Conservation (phyloP, 192 early-diverging fungal species). For the Gonapodya prolifera region DNA sequence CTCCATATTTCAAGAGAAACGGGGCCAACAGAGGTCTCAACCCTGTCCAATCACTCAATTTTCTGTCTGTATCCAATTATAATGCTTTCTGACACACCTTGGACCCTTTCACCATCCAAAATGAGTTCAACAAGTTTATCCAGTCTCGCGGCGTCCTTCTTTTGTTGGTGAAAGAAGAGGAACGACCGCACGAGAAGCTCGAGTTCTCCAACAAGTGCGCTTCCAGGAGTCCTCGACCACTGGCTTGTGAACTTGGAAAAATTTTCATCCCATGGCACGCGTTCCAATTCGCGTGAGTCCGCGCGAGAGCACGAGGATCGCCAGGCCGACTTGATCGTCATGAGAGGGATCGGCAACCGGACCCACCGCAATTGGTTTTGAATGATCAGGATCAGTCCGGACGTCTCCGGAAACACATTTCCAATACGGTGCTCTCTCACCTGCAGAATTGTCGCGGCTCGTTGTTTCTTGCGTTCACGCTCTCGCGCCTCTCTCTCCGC, state of each 20-base stretch:
- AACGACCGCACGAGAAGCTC: background rate
- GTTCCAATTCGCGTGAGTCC: conserved; percentile 12
- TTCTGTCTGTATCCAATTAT: too few species aligned
- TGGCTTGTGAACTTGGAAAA: background rate
- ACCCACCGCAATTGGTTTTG: background rate
- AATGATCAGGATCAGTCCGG: background rate
- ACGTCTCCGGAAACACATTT: too few species aligned
- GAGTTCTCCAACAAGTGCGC: background rate
- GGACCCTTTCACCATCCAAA: background rate
- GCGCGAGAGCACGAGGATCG: conserved; percentile 29
- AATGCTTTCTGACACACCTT: too few species aligned
- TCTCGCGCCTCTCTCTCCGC: conserved; percentile 60
- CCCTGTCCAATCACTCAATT: background rate
- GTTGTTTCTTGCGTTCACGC: conserved; percentile 38
- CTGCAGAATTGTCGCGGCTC: conserved; percentile 53
- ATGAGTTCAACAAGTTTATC: background rate
- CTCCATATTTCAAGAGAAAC: background rate
- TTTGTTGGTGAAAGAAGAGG: background rate
- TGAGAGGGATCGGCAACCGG: background rate
- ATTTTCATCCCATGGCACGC: conserved; percentile 25
- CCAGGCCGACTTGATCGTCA: conserved; percentile 35
- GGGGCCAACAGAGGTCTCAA: background rate
- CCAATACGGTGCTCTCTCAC: conserved; percentile 11
- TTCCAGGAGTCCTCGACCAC: background rate
- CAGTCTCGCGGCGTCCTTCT: background rate